These are phyloP conservation scores for Kalaharituber pfeilii DNA, from an alignment of 2,329 filamentous ascomycete genomes.

Conservation along the genomic window DNA sequence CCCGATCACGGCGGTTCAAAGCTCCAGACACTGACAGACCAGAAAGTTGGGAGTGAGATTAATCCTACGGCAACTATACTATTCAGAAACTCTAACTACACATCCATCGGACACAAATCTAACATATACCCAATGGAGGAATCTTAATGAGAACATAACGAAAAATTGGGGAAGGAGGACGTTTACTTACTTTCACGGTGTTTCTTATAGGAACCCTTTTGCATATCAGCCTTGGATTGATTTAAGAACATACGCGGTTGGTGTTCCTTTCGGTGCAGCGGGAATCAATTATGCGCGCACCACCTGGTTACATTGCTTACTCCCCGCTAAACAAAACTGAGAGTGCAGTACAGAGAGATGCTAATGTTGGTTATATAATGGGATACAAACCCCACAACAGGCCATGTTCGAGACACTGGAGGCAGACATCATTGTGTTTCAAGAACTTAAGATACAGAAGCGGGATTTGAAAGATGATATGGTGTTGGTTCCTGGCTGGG, in stretches of 20 bases:
- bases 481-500: slow-evolving; percentile 88
- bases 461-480: slow-evolving; percentile 90
- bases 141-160: not conserved
- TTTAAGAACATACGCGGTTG: slow-evolving; percentile 50
- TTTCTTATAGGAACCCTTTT: slow-evolving; percentile 51
- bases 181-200: not conserved
- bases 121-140: not conserved
- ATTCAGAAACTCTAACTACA: not conserved
- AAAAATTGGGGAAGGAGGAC: not conserved
- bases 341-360: not conserved
- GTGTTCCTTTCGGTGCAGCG: not conserved
- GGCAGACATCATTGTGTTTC: slow-evolving; percentile 84
- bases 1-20: not conserved
- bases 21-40: too few relatives aligned
- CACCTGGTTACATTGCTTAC: not conserved
- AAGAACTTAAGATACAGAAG: slow-evolving; percentile 89
- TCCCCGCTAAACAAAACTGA: not conserved
- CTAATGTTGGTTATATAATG: not conserved
- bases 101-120: not conserved
- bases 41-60: not conserved
- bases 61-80: slow-evolving; percentile 2
- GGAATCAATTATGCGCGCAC: not conserved
- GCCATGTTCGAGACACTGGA: slow-evolving; percentile 89
- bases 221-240: slow-evolving; percentile 69
- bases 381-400: slow-evolving; percentile 33